phyloP scores from a whole-genome alignment of 2,329 filamentous ascomycete species.

The Alternaria angustiovoidea region DNA sequence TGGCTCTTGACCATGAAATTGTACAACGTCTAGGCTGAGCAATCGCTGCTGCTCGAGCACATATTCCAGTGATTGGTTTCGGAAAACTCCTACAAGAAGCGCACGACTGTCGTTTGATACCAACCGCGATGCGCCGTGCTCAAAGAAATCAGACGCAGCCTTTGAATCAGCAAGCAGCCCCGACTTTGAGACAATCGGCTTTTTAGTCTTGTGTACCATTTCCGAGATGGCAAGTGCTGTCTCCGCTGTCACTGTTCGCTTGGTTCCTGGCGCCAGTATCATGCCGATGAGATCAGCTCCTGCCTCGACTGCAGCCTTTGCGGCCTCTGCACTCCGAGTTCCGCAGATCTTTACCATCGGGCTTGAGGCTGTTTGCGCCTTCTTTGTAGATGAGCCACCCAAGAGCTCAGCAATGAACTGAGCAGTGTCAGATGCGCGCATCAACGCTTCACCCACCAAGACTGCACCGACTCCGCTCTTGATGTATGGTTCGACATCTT shows the following conservation, averaged over 20 bases:
- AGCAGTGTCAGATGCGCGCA: constrained; percentile 85
- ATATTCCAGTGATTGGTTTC: constrained; percentile 85
- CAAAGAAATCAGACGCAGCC: constrained; percentile 74
- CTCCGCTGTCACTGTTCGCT: constrained; percentile 80
- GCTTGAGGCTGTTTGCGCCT: constrained; percentile 39
- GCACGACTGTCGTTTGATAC: constrained; percentile 67
- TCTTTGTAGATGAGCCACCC: constrained; percentile 57
- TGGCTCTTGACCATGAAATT: constrained; percentile 91
- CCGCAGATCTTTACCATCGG: constrained; percentile 92
- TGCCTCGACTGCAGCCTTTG: constrained; percentile 79
- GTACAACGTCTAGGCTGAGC: constrained; percentile 84
- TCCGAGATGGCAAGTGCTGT: constrained; percentile 82
- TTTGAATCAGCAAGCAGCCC: constrained; percentile 36
- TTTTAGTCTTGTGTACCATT: constrained; percentile 69
- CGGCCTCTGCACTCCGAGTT: constrained; percentile 82
- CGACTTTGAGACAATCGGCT: constrained; percentile 34
- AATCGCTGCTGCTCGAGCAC: constrained; percentile 79
- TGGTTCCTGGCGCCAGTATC: constrained; percentile 83
- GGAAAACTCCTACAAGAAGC: constrained; percentile 91
- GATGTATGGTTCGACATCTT: constrained; percentile 88
- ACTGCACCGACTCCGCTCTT: constrained; percentile 91
- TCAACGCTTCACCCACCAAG: constrained; percentile 92
- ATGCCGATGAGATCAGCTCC: constrained; percentile 94
- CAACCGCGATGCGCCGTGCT: constrained; percentile 57
- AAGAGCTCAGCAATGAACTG: constrained; percentile 86